Base-by-base conservation (phyloP, 2,329 filamentous ascomycete species). In the Bipolaris oryzae region DNA sequence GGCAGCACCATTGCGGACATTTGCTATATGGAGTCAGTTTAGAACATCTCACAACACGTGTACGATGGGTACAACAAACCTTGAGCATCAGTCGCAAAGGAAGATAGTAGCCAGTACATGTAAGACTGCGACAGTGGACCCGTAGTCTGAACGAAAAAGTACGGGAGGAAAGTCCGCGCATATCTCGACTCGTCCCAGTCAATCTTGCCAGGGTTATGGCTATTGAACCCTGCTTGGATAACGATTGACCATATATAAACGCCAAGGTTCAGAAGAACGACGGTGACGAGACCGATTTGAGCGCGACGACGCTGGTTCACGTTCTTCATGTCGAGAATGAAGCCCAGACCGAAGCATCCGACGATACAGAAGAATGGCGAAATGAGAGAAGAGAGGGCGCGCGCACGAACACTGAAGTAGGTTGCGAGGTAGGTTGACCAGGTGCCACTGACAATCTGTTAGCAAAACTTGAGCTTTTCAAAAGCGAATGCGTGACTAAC, bases 241-340 rank as follows among this genome's bases (percentile, higher is more conserved):
- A 80, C 69, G 49, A 81, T 80, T 1, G 79, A 81, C 80, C 80
- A 82, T 56, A 81, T 78, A 49, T 82, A 82, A 0, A 81, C 80
- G n/a, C 77, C 80, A 4, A 78, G 58, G 42, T 81, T 82, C 6
- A 80, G 74, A n/a, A 78, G 66, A 2, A 80, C 75, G 5, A 82
- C 79, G 3, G 72, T 77, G 57, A 77, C 77, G 6, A 82, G 74
- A 45, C 79, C 80, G 4, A 79, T 55, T 54, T 82, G 79, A 15
- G 79, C 80, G 11, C 80, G 75, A 18, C 80, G 77, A 7, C 80
- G 69, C 62, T 84, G 63, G 84, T 90, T 7, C 79, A 85, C 60
- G 86, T 89, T 23, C 76, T 96, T 52, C 85, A 90, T 66, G 76
- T 80, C 53, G 88, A 86, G 79, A 82, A 95, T 77, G 54, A 81